Conservation (phyloP, 805 yeast species). For the Candida rishiriensis region DNA sequence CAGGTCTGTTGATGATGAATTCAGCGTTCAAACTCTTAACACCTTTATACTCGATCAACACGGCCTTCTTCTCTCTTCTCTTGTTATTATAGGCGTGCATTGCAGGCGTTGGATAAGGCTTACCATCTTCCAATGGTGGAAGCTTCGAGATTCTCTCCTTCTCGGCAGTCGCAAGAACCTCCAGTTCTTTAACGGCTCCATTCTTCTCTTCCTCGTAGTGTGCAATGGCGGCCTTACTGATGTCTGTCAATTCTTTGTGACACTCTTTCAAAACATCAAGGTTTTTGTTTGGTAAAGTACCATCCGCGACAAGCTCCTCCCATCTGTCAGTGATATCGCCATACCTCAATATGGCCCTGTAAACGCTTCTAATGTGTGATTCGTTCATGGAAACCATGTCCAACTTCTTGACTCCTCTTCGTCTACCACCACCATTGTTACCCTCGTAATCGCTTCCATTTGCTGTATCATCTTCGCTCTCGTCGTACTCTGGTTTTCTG, state of each 20-base stretch:
- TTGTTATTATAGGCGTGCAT: constrained; percentile 41
- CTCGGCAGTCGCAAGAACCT: constrained; percentile 54
- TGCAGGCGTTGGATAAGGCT: constrained; percentile 28
- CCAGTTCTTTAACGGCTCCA: constrained; percentile 52
- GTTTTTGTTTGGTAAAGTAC: constrained; percentile 79
- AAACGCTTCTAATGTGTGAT: constrained; percentile 79
- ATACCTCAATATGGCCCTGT: constrained; percentile 71
- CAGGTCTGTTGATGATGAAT: constrained; percentile 73
- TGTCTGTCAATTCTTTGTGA: constrained; percentile 64
- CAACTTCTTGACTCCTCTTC: constrained; percentile 35
- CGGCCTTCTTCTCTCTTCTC: constrained; percentile 84
- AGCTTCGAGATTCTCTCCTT: constrained; percentile 34
- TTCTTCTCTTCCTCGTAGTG: constrained; percentile 63
- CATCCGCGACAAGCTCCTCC: constrained; percentile 86
- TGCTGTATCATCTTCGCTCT: constrained; percentile 35
- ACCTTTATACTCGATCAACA: constrained; percentile 80
- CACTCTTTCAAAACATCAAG: constrained; percentile 73
- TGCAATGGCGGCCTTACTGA: constrained; percentile 55
- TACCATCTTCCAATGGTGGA: constrained; percentile 26
- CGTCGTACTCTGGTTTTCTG: constrained; percentile 44
- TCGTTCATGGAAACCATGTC: constrained; percentile 62
- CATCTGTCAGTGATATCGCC: constrained; percentile 77
- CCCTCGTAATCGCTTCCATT: constrained; percentile 36
- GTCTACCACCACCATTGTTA: constrained; percentile 27
- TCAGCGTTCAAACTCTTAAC: constrained; percentile 92